Evolutionary conservation across 257 asterid genomes (phyloP), one percentile per base, ranked within the genome.

Genomic region (Solanum virginianum): DNA sequence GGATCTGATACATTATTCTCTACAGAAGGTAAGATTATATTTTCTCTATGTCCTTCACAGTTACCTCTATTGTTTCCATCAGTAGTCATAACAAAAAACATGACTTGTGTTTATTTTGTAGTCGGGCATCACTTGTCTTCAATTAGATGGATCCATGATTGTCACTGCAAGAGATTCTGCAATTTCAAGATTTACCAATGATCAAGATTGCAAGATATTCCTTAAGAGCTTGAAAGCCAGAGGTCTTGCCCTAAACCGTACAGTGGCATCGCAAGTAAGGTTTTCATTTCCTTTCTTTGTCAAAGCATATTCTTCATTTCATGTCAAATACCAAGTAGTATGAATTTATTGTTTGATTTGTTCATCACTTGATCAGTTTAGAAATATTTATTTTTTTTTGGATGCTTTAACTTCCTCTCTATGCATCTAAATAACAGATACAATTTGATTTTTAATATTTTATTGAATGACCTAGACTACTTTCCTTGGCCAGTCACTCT

Each of bases 171-270:
- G 97, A 90, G 99, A 94, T 84, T 84, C 90, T 70, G 98, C 99
- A 74, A 94, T 96, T 62, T 89, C 89, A 86, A 91, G 63, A 88
- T 94, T 96, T 86, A 92, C 93, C 0, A 92, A 91, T 43, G 97
- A 96, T 84, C 92, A 98, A 75, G 65, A 86, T 81, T 96, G 98
- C 93, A 93, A 94, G 91, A 91, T 96, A 56, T 96, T 96, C 62
- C 91, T 94, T 16, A 92, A 94, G 97, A 94, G 98, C 91, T 89
- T 94, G 88, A 96, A 96, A 90, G 99, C 98, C 12, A 97, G 95
- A 81, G 99, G 98, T 59, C 97, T 96, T 62, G 98, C 99, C 59
- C 93, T 96, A 88, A 96, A 96, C 86, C 99, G 93, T 85, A 94
- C 98, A 4, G 97, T 90, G 55, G 98, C 99, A 84, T 96, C 99